These are phyloP conservation scores for Salix koriyanagi DNA, from an alignment of 345 rosid species.

Conservation along the genomic window DNA sequence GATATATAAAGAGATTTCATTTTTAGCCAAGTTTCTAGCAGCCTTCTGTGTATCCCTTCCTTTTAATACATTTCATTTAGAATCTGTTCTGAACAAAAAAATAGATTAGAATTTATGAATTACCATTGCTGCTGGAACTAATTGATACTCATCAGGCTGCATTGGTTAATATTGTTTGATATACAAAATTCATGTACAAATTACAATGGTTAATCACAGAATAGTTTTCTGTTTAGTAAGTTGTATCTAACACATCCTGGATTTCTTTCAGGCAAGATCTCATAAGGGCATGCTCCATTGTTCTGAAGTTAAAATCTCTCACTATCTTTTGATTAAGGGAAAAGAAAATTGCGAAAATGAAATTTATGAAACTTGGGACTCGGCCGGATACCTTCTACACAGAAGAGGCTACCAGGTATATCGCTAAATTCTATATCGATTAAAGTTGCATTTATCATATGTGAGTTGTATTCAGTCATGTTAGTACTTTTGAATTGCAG, in stretches of 20 bases:
- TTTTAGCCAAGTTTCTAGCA: not conserved
- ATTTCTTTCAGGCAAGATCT: conserved; percentile 11
- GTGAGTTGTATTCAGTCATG: not conserved
- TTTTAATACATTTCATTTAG: not conserved
- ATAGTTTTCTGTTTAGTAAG: not conserved
- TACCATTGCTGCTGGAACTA: not conserved
- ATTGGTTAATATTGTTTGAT: not conserved
- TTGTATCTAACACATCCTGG: not conserved
- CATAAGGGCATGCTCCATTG: conserved; percentile 15
- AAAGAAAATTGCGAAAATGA: conserved; percentile 45
- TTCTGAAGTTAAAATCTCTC: conserved; percentile 6
- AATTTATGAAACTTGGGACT: conserved; percentile 92
- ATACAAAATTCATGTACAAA: not conserved
- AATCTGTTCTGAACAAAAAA: not conserved
- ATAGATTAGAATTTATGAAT: not conserved
- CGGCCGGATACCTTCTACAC: conserved; percentile 86
- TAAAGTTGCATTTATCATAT: not conserved
- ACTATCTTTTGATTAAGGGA: conserved; percentile 12
- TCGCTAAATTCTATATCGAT: not conserved
- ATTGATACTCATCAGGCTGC: not conserved
- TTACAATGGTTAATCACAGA: not conserved
- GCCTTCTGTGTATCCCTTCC: not conserved
- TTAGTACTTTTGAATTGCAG: conserved; percentile 36
- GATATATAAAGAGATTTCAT: not conserved
- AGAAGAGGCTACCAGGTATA: conserved; percentile 84